A percentile compares a stretch with the other conserved stretches of the same genome.
These are phyloP conservation scores for Solanum pinnatisectum DNA, from an alignment of 257 asterid species.

Conservation along the genomic window DNA sequence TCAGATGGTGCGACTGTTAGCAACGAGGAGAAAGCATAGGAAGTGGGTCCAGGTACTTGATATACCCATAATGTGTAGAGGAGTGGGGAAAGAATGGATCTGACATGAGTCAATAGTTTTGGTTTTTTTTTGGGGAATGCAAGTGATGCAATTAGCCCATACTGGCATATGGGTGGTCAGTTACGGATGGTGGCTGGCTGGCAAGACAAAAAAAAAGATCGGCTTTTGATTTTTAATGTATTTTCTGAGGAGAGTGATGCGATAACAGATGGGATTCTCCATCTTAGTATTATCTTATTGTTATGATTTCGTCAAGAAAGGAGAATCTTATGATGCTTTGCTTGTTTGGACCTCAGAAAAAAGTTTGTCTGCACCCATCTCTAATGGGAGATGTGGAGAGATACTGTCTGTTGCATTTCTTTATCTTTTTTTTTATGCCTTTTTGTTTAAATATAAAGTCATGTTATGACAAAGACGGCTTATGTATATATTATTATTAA, in stretches of 20 bases:
- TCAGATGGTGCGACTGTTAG: constrained; percentile 38
- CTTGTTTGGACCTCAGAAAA: constrained; percentile 12
- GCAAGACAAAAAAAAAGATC: constrained; percentile 5
- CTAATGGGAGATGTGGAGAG: constrained; percentile 7
- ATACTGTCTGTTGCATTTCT: constrained; percentile 1
- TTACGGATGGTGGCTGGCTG: constrained; percentile 16
- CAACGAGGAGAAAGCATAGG: constrained; percentile 61
- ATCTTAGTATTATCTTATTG: constrained; percentile 19
- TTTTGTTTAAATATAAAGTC: constrained; percentile 1
- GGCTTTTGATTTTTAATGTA: constrained; percentile 12
- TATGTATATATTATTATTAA: constrained; percentile 1
- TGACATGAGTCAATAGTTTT: constrained; percentile 17
- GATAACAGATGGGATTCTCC: constrained; percentile 11
- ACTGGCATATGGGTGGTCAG: constrained; percentile 9
- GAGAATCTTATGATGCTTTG: constrained; percentile 20
- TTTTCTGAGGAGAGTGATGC: constrained; percentile 12
- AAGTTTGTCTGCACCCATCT: constrained; percentile 6
- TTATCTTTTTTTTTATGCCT: background rate
- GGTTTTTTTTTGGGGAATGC: constrained; percentile 8
- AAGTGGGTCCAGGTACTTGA: constrained; percentile 34
- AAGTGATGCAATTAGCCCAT: constrained; percentile 11
- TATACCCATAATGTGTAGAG: constrained; percentile 1
- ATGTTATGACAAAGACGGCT: constrained; percentile 3
- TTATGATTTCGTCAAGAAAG: constrained; percentile 1
- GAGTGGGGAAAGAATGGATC: constrained; percentile 19